Evolutionary conservation across 148 eudicot species (phyloP).

Genomic region (Pouteria glomerata): DNA sequence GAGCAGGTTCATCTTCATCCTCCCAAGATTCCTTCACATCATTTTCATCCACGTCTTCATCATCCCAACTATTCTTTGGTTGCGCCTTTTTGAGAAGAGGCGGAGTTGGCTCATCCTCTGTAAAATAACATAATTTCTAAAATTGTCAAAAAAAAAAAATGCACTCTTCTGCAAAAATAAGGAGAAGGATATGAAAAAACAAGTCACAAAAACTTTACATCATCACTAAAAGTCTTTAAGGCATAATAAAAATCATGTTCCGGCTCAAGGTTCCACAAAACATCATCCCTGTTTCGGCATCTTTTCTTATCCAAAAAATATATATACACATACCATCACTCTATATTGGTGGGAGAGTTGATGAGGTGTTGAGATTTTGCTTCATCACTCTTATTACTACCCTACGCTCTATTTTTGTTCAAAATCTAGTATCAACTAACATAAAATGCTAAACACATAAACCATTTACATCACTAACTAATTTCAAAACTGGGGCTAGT

Average conservation of each 20-base stretch:
- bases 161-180: background rate
- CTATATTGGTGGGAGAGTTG: background rate
- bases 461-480: background rate
- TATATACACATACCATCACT: too few species aligned
- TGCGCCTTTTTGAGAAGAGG: slow-evolving; percentile 49
- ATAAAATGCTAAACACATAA: background rate
- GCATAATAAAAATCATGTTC: background rate
- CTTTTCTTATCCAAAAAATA: too few species aligned
- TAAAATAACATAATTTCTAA: slow-evolving; percentile 6
- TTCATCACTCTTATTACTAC: background rate
- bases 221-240: background rate
- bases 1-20: slow-evolving; percentile 84
- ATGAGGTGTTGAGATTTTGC: background rate
- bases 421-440: too few species aligned
- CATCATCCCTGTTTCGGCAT: background rate
- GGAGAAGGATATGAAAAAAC: background rate
- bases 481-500: background rate
- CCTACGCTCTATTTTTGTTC: background rate
- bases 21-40: slow-evolving; percentile 95
- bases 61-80: slow-evolving; percentile 66
- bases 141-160: background rate
- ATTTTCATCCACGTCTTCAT: slow-evolving; percentile 83
- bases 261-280: background rate
- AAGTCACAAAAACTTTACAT: background rate
- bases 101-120: slow-evolving; percentile 67